A percentile compares a stretch with the other conserved stretches of the same genome.
Evolutionary conservation across 1,139 yeast genomes (phyloP).

Genomic region (Scheffersomyces lignicola): DNA sequence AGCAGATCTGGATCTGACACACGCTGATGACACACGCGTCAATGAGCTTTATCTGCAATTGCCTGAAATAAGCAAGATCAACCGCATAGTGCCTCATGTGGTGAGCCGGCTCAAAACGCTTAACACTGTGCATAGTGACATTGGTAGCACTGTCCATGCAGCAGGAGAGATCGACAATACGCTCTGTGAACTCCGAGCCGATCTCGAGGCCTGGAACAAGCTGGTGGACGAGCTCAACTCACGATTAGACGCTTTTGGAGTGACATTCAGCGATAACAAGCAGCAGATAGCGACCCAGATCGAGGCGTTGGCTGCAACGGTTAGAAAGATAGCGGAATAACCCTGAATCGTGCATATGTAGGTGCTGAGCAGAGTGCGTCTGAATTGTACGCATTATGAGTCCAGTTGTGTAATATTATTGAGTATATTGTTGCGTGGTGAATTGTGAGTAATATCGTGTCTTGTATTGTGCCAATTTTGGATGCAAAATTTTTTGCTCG

Average conservation of each 20-base stretch:
- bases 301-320: slow-evolving; percentile 10
- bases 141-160: slow-evolving; percentile 28
- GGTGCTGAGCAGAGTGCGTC: too few species aligned
- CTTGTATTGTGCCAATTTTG: too few species aligned
- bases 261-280: slow-evolving; percentile 16
- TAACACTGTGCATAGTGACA: slow-evolving; percentile 43
- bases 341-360: background rate
- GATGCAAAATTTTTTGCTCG: too few species aligned
- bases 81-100: slow-evolving; percentile 38
- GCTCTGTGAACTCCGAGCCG: slow-evolving; percentile 34
- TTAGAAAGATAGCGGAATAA: too few species aligned
- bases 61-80: slow-evolving; percentile 35
- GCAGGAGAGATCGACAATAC: slow-evolving; percentile 33
- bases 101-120: slow-evolving; percentile 45
- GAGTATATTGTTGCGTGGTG: too few species aligned
- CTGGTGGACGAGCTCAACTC: slow-evolving; percentile 36
- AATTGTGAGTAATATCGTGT: too few species aligned
- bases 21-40: slow-evolving; percentile 26
- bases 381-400: too few species aligned
- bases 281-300: slow-evolving; percentile 14
- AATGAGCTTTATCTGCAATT: slow-evolving; percentile 38
- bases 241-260: slow-evolving; percentile 27
- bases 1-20: too few species aligned
- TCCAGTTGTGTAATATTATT: too few species aligned
- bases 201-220: slow-evolving; percentile 41